Base-by-base conservation (phyloP, 2,329 filamentous ascomycete species). In the Drechslerella stenobrocha region DNA sequence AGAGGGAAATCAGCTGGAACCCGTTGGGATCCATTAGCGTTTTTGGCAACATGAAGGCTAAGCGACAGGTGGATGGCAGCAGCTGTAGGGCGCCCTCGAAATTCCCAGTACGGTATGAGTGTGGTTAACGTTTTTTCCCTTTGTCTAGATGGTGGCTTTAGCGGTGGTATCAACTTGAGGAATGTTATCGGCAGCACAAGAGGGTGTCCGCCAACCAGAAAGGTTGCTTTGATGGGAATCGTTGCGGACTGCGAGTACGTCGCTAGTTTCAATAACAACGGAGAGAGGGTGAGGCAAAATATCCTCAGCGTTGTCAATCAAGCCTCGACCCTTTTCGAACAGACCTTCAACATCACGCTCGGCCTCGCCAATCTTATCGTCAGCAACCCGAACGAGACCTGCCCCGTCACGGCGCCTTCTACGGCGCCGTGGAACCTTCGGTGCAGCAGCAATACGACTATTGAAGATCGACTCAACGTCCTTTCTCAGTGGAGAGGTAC, bases 181-280 rank as follows among this genome's bases (percentile, higher is more conserved):
- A 82, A 79, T 30, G 89, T 84, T 23, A 95, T 98, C 74, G 93
- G 93, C 47, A 87, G 83, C 64, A 88, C 87, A 0, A 75, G 78
- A n/a, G 93, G 93, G 52, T 98, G 93, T 75, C 92, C 92, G 3
- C 86, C 82, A 0, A 92, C 90, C n/a, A 85, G 90, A 71, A 95
- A 88, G 76, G 90, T 98, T 15, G 93, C 93, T 0, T 81, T 97
- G 37, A 84, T 98, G 22, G 93, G 93, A 24, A 85, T 97, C 34
- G 93, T 90, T 6, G 93, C 90, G 0, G 93, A 98, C 76, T 98
- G 93, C 79, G 88, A 84, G 6, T 97, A 97, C 75, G 90, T 86
- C 35, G 80, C 79, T 1, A 80, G 81, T 2, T 95, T 96, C 75
- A 82, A 85, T 69, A 82, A 81, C 20, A 55, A 69, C 20, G 44